Conservation (phyloP, 345 rosid species). For the Firmiana major region DNA sequence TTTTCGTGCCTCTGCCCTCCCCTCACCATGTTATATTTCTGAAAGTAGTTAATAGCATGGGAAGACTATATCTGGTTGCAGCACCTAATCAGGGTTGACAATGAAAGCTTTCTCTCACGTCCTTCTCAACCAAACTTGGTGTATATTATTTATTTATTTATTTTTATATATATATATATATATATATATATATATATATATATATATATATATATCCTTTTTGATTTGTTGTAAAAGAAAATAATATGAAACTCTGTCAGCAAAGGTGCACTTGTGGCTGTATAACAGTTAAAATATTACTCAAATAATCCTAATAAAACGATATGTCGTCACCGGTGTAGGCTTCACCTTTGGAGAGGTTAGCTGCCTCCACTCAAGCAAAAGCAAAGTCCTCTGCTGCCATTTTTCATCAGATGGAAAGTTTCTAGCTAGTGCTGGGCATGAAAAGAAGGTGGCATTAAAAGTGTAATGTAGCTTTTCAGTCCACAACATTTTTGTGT, state of each 20-base stretch:
- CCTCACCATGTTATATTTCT: not conserved
- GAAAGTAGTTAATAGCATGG: not conserved
- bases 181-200: not conserved
- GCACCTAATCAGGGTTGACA: not conserved
- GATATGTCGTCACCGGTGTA: slow-evolving; percentile 6
- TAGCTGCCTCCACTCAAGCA: slow-evolving; percentile 25
- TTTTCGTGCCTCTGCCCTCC: too few species aligned
- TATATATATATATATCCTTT: not conserved
- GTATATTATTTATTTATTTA: too few species aligned
- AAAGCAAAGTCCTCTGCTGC: slow-evolving; percentile 27
- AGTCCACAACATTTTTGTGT: not conserved
- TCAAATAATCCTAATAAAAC: not conserved
- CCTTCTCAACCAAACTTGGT: not conserved
- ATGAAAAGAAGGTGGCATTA: slow-evolving; percentile 31
- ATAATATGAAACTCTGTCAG: not conserved
- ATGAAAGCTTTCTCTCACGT: not conserved
- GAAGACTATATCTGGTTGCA: not conserved
- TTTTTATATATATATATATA: too few species aligned
- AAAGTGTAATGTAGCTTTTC: not conserved
- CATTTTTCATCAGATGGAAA: slow-evolving; percentile 29
- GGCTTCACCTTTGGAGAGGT: slow-evolving; percentile 28
- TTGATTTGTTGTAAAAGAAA: not conserved
- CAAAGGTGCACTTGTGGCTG: not conserved
- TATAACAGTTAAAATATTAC: not conserved
- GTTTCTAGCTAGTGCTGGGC: slow-evolving; percentile 27